Evolutionary conservation across 768 basidiomycete species (phyloP), one percentile per base, ranked within the genome.

Genomic region (Xerocomellus intermedius): DNA sequence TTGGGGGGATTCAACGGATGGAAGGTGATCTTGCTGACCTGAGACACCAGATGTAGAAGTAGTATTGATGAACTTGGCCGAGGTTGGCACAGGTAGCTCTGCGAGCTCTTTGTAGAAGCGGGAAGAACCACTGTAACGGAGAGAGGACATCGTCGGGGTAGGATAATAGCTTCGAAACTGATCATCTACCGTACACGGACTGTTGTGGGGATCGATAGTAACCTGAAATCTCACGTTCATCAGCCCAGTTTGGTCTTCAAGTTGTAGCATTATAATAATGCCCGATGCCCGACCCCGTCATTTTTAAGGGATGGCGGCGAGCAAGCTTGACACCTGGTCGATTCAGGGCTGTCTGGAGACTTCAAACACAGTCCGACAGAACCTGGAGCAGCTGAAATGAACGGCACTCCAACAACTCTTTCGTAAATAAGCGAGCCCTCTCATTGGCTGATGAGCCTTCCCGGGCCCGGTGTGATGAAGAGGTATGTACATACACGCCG

Each of bases 71-170:
- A 77, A 78, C 13, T 66, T 58, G 9, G 73, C 75, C 1, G 74
- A 71, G 9, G 66, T 68, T 4, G 75, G 73, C 5, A 71, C 52
- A 8, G 78, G 76, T 9, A 79, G 58, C 60, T 75, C 77, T 30
- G 76, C 71, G 5, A 80, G 70, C 32, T 70, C 66, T 3, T 58
- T 66, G 63, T 78, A 80, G 26, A 64, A 58, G 21, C 4, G 39
- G 16, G 64, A 59, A 2, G 60, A 14, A 17, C 68, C 69, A 30
- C 52, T 36, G 52, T 70, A 56, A 30, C 44, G 46, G 16, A 68
- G 61, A 43, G 52, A 44, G 14, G 62, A 42, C 67, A 68, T 68
- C 13, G 2, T 68, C 10, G 2, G 38, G 33, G 4, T 19, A 22
- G 14, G 48, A 28, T 26, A 4, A 2, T 22, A 17, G 28, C 21